A percentile compares a stretch with the other conserved stretches of the same genome.
These are phyloP conservation scores for Cutaneotrichosporon dermatis DNA, from an alignment of 1,284 basidiomycete species.

Conservation along the genomic window DNA sequence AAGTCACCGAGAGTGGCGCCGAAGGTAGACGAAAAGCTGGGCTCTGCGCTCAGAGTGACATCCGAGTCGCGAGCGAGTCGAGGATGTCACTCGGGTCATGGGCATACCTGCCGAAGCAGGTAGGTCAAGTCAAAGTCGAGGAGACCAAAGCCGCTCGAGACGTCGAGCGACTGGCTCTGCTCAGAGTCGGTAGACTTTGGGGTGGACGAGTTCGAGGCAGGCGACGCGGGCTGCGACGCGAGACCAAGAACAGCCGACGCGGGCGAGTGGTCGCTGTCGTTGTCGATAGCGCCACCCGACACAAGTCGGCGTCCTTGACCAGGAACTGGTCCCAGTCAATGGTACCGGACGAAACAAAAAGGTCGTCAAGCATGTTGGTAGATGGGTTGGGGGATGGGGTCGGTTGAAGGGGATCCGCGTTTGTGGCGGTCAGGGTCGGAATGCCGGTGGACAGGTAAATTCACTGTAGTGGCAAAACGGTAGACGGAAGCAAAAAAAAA, in stretches of 20 bases:
- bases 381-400: slow-evolving; percentile 8
- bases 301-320: slow-evolving; percentile 24
- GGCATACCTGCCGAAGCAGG: slow-evolving; percentile 24
- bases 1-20: slow-evolving; percentile 27
- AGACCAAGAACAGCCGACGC: slow-evolving; percentile 14
- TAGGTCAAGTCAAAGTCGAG: slow-evolving; percentile 27
- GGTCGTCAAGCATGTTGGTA: slow-evolving; percentile 16
- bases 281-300: not conserved
- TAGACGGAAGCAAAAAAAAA: not conserved
- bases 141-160: slow-evolving; percentile 12
- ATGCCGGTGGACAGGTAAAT: not conserved
- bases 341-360: slow-evolving; percentile 11
- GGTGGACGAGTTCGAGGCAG: slow-evolving; percentile 14
- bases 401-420: slow-evolving; percentile 3
- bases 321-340: slow-evolving; percentile 35
- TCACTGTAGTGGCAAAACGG: not conserved
- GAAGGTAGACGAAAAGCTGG: slow-evolving; percentile 29
- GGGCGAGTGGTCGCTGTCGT: slow-evolving; percentile 7
- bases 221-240: slow-evolving; percentile 8
- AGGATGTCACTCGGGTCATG: slow-evolving; percentile 31
- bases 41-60: slow-evolving; percentile 19
- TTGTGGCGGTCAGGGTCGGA: not conserved
- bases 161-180: slow-evolving; percentile 33
- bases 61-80: slow-evolving; percentile 10
- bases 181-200: slow-evolving; percentile 37